Percentiles rank a stretch among this genome's conserved stretches.
Conservation (phyloP, 805 yeast species). For the Starmerella geochares region DNA sequence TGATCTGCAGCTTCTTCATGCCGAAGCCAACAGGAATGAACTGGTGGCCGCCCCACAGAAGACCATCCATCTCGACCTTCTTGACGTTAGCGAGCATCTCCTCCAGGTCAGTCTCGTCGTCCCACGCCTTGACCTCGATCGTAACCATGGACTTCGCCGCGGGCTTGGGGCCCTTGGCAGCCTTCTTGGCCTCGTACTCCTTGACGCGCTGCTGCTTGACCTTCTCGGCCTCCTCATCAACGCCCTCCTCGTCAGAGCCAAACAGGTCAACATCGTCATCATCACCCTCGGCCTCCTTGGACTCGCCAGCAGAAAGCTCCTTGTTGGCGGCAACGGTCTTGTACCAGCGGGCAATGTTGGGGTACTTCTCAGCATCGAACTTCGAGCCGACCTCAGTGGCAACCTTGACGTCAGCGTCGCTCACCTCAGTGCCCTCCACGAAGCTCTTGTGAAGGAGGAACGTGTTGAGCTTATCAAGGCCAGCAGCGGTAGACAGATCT, state of each 20-base stretch:
- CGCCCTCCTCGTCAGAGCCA: slow-evolving; percentile 91
- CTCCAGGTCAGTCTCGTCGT: slow-evolving; percentile 95
- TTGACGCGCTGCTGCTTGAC: slow-evolving; percentile 96
- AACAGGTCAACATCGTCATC: slow-evolving; percentile 90
- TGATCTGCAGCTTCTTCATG: slow-evolving; percentile 97
- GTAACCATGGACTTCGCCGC: slow-evolving; percentile 98
- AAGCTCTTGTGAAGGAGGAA: slow-evolving; percentile 87
- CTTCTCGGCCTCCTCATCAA: slow-evolving; percentile 93
- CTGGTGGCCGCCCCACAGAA: slow-evolving; percentile 96
- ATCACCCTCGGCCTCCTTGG: slow-evolving; percentile 66
- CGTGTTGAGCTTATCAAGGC: slow-evolving; percentile 62
- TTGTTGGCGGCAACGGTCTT: slow-evolving; percentile 81
- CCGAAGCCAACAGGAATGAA: slow-evolving; percentile 98
- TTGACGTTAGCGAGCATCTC: slow-evolving; percentile 79
- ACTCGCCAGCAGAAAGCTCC: slow-evolving; percentile 42
- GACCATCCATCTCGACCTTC: slow-evolving; percentile 80
- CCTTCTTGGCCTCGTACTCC: slow-evolving; percentile 95
- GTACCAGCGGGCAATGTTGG: slow-evolving; percentile 96
- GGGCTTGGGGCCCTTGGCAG: slow-evolving; percentile 92
- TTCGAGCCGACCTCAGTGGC: slow-evolving; percentile 67
- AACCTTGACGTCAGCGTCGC: slow-evolving; percentile 91
- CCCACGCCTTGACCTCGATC: slow-evolving; percentile 99
- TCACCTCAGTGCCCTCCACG: slow-evolving; percentile 68
- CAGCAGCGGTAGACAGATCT: slow-evolving; percentile 37
- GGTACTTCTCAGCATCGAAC: slow-evolving; percentile 59